Base-by-base conservation (phyloP, 1,284 basidiomycete species). In the Boletus semigastroideus region DNA sequence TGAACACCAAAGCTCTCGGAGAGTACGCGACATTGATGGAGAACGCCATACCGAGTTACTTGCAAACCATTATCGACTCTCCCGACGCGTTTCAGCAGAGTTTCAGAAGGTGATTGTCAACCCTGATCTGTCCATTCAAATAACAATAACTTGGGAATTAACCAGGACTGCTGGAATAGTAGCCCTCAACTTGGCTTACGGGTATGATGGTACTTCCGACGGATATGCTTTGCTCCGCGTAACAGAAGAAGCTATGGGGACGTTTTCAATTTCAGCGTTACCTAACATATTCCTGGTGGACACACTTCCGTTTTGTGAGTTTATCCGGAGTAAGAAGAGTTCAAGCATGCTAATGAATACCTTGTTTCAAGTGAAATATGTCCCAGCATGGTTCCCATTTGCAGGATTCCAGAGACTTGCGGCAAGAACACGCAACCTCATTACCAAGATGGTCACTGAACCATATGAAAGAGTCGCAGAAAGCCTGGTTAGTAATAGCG, bases 241-340 rank as follows among this genome's bases (percentile, higher is more conserved):
- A 19, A 46, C 45, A 7, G 45, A 46, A 46, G 25, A 39, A 20
- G 45, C 45, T 5, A 46, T 46, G 45, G 36, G 30, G 5, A 46
- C 39, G 45, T 46, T 46, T 39, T 38, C 45, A 20, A 46, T 46
- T 17, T 13, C 45, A 28, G 45, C 45, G 12, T 38, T 46, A 22
- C 45, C 45, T 27, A 46, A 46, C 36, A 10, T 46, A 19, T 46
- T 46, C 27, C 39, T 46, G 37, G 45, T 46, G 19, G 45, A 46
- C 17, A 46, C 45, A 13, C 45, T 46, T 46, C 36, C 45, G 3
- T 39, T 46, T 11, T 30, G 45, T 46, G n/a, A 38, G 45, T 39
- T 28, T 3, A 4, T 14, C 12, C 17, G 8, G 37, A 17, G 13
- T 17, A 5, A n/a, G 12, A 27, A 17, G 20, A 39, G 4, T 2